These are phyloP conservation scores for Gynochthodes officinalis DNA, from an alignment of 257 asterid genomes.

Conservation along the genomic window DNA sequence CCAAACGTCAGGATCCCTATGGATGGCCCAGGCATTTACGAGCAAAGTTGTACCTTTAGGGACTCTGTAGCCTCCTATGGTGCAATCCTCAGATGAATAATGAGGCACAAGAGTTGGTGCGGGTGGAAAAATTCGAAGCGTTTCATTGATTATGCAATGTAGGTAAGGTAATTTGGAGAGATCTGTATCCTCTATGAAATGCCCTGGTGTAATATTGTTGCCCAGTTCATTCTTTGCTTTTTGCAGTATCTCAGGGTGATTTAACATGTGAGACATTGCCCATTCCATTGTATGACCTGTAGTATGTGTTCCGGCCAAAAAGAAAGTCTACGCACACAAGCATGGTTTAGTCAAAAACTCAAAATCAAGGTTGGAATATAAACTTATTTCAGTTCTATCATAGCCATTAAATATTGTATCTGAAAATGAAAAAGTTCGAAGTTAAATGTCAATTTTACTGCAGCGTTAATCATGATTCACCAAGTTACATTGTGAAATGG, in stretches of 20 bases:
- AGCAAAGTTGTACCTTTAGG: slow-evolving; percentile 26
- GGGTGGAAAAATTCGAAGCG: slow-evolving; percentile 32
- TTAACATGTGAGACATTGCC: slow-evolving; percentile 10
- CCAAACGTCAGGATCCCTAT: slow-evolving; percentile 26
- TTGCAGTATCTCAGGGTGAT: neutral
- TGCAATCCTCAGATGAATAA: slow-evolving; percentile 29
- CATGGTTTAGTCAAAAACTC: neutral
- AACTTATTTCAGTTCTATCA: no score
- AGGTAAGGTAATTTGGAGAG: slow-evolving; percentile 34
- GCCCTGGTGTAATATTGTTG: neutral
- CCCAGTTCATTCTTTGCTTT: slow-evolving; percentile 1
- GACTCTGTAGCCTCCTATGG: slow-evolving; percentile 17
- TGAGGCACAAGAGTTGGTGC: slow-evolving; percentile 36
- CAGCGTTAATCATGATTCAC: neutral
- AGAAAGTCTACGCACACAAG: neutral
- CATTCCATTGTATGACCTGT: slow-evolving; percentile 4
- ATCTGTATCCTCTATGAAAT: slow-evolving; percentile 28
- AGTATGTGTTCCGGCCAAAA: slow-evolving; percentile 11
- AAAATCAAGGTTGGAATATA: neutral
- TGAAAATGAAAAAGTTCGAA: neutral
- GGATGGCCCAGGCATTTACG: slow-evolving; percentile 43
- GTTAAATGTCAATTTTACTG: no score
- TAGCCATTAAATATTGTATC: neutral
- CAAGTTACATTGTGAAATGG: neutral
- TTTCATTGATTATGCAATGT: slow-evolving; percentile 33